Percentiles rank a stretch among this genome's conserved stretches.
Conservation (phyloP, 164 flowering plant genomes). For the Vitis riparia region DNA sequence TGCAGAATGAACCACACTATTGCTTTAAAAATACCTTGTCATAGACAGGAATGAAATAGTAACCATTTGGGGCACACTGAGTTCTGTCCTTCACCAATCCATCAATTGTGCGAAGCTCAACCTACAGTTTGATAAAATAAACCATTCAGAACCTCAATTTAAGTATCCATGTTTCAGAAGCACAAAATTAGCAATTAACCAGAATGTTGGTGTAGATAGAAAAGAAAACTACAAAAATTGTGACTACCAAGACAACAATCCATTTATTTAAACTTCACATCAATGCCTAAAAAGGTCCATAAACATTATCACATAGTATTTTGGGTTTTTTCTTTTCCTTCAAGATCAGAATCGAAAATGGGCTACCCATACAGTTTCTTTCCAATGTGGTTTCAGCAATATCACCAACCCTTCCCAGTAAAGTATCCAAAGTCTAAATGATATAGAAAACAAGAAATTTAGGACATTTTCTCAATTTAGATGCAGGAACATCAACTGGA, state of each 20-base stretch:
- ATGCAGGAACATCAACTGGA: background rate
- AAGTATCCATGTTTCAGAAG: background rate
- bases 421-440: background rate
- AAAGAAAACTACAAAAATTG: background rate
- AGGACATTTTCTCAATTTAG: too few species aligned
- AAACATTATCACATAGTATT: too few species aligned
- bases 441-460: too few species aligned
- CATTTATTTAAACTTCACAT: background rate
- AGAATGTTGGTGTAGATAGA: background rate
- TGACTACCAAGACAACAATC: background rate
- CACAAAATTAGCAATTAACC: background rate
- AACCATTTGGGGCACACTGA: constrained; percentile 99
- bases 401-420: background rate
- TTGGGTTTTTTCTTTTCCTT: too few species aligned
- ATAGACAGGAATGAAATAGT: constrained; percentile 96
- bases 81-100: constrained; percentile 95
- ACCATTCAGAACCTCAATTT: background rate
- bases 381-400: background rate
- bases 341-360: too few species aligned
- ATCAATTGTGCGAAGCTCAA: constrained; percentile 90
- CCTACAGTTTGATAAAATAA: constrained; percentile 36
- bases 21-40: constrained; percentile 65
- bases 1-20: background rate
- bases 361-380: too few species aligned
- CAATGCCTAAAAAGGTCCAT: too few species aligned